These are phyloP conservation scores for Pyrenophora teres DNA, from an alignment of 2,329 filamentous ascomycete species.

Conservation along the genomic window DNA sequence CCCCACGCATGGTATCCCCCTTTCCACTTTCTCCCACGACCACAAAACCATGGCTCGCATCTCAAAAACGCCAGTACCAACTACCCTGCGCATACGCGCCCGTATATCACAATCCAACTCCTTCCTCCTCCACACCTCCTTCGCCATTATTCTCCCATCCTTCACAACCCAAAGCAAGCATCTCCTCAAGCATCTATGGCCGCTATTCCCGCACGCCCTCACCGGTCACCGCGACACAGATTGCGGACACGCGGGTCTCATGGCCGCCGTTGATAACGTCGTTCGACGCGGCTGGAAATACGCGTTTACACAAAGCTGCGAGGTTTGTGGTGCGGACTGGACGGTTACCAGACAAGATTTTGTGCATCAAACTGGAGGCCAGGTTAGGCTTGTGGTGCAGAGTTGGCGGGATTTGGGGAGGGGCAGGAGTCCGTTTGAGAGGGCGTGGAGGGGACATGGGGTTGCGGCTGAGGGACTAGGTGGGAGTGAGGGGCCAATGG, in stretches of 20 bases:
- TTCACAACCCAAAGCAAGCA: conserved; percentile 10
- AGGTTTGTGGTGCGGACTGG: conserved; percentile 36
- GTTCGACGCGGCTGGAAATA: conserved; percentile 23
- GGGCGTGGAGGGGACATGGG: conserved; percentile 36
- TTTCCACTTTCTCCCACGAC: conserved; percentile 21
- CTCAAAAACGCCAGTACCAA: conserved; percentile 18
- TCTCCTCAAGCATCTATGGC: conserved; percentile 23
- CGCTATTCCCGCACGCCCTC: conserved; percentile 32
- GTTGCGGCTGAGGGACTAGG: conserved; percentile 3
- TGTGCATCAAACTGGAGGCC: conserved; percentile 13
- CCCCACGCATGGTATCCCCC: conserved; percentile 29
- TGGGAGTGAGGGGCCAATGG: background rate
- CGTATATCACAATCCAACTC: conserved; percentile 14
- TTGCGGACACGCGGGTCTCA: conserved; percentile 30
- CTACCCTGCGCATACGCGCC: conserved; percentile 18
- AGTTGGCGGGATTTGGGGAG: conserved; percentile 35
- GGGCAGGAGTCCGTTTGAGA: conserved; percentile 32
- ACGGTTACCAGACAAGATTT: conserved; percentile 12
- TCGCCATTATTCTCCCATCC: conserved; percentile 21
- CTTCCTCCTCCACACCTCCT: conserved; percentile 29
- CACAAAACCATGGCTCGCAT: conserved; percentile 16
- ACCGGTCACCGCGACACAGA: conserved; percentile 31
- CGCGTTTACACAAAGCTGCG: conserved; percentile 25
- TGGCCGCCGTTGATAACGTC: conserved; percentile 27
- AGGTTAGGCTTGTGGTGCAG: conserved; percentile 22